These are phyloP conservation scores for Incumbomyces delicatus DNA, from an alignment of 2,329 filamentous ascomycete genomes.

Conservation along the genomic window DNA sequence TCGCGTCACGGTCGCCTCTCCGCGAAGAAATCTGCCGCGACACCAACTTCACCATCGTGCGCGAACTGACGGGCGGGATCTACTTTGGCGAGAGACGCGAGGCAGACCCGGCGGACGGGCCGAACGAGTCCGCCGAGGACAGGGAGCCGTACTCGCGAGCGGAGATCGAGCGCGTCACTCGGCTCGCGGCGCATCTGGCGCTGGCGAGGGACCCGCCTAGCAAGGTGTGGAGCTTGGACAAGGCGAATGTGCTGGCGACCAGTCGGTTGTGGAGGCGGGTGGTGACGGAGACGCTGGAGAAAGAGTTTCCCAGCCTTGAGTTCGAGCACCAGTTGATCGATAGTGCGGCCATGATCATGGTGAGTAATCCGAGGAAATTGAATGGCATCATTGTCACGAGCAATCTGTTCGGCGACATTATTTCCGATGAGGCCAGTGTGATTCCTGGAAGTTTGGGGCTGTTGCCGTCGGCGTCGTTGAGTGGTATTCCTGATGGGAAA, in stretches of 20 bases:
- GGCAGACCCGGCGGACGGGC: conserved; percentile 55
- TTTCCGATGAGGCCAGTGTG: conserved; percentile 87
- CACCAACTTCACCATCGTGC: conserved; percentile 85
- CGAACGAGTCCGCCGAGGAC: conserved; percentile 57
- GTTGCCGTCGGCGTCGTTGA: conserved; percentile 77
- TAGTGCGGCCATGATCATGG: conserved; percentile 93
- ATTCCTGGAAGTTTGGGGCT: conserved; percentile 87
- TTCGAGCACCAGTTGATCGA: conserved; percentile 88
- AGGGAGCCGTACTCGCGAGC: conserved; percentile 74
- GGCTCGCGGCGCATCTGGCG: conserved; percentile 72
- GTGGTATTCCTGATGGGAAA: conserved; percentile 68
- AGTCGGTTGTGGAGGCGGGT: conserved; percentile 82
- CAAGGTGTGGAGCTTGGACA: conserved; percentile 80
- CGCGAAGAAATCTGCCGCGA: conserved; percentile 77
- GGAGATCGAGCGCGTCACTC: conserved; percentile 81
- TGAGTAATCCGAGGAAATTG: conserved; percentile 79
- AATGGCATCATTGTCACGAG: conserved; percentile 89
- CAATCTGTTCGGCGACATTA: conserved; percentile 94
- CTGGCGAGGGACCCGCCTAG: conserved; percentile 64
- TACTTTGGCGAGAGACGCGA: conserved; percentile 91
- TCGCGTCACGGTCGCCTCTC: conserved; percentile 76
- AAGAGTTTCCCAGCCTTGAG: conserved; percentile 80
- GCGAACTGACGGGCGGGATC: conserved; percentile 84
- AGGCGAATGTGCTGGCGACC: conserved; percentile 92
- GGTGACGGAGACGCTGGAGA: conserved; percentile 71